Conservation (phyloP, 441 rosid species). For the Populus hybrid region DNA sequence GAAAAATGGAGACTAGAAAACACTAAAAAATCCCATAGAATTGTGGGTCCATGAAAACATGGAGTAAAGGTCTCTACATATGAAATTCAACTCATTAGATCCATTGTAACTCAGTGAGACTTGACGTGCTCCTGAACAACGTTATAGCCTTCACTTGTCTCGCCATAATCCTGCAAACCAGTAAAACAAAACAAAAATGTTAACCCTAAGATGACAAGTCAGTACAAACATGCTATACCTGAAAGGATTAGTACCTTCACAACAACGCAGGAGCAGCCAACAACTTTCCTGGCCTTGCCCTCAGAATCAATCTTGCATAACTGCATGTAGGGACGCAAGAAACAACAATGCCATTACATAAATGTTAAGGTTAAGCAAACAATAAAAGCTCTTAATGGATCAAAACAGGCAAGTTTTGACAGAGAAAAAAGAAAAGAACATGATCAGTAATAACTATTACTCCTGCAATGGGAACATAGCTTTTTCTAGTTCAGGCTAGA, state of each 20-base stretch:
- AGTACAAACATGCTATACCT: not conserved
- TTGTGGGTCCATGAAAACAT: not conserved
- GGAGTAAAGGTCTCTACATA: constrained; percentile 4
- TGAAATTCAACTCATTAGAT: not conserved
- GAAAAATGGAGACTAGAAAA: not conserved
- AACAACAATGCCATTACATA: not conserved
- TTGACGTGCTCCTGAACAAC: constrained; percentile 50
- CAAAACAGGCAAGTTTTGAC: not conserved
- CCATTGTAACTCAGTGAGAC: constrained; percentile 29
- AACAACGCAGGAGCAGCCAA: constrained; percentile 56
- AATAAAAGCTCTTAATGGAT: not conserved
- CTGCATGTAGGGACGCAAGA: constrained; percentile 25
- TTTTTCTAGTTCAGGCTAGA: not conserved
- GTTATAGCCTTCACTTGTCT: constrained; percentile 54
- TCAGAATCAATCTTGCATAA: constrained; percentile 58
- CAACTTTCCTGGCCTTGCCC: constrained; percentile 59
- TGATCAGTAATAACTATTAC: not conserved
- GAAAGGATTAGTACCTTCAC: constrained; percentile 35
- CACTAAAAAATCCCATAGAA: not conserved
- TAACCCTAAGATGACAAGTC: too few relatives aligned
- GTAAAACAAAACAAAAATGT: not conserved
- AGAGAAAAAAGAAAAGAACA: not conserved
- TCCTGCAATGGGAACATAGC: not conserved
- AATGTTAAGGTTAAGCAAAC: not conserved
- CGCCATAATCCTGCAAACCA: constrained; percentile 49